Base-by-base conservation (phyloP, 768 basidiomycete species). In the Flagelloscypha sp. region DNA sequence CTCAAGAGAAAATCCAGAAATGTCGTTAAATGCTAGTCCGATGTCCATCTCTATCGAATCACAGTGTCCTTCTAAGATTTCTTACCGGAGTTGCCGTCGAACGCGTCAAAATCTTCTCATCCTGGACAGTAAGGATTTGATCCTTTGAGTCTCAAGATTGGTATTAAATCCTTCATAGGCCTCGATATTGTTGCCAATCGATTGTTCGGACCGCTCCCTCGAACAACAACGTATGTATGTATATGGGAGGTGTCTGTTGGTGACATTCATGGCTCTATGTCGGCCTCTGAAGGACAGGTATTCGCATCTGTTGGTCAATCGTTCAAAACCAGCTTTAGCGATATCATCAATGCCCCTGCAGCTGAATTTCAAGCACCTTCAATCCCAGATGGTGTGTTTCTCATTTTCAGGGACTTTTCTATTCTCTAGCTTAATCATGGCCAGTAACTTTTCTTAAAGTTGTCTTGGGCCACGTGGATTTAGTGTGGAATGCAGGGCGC, bases 241-340 rank as follows among this genome's bases (percentile, higher is more conserved):
- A 72, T 95, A 10, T 98, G 94, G 94, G 89, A 94, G 49, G 72
- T 93, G 29, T 61, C 61, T n/a, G 23, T 90, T 12, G 88, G 88
- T 5, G 52, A 65, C 22, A 50, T 86, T 30, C 79, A 75, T 47
- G 68, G 67, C 0, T 49, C 68, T 17, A 41, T 80, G 13, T 71
- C 79, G 2, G 73, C 79, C 6, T 52, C 57, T 11, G 72, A 87
- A 44, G 61, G 60, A 5, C 59, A 63, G 41, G 45, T 70, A 11
- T 46, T 92, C 9, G 53, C 58, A 7, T 66, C 76, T 5, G 76
- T 75, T 15, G 56, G 63, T 4, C 61, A 65, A 24, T 65, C 76
- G 0, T 82, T 95, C 42, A 65, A 66, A 6, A 50, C 77, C 42
- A 87, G 84, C 45, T 93, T 78, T 49, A 54, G 64, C 1, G 94